phyloP scores from a whole-genome alignment of 2,329 filamentous ascomycete genomes.

The Dothistroma pini region DNA sequence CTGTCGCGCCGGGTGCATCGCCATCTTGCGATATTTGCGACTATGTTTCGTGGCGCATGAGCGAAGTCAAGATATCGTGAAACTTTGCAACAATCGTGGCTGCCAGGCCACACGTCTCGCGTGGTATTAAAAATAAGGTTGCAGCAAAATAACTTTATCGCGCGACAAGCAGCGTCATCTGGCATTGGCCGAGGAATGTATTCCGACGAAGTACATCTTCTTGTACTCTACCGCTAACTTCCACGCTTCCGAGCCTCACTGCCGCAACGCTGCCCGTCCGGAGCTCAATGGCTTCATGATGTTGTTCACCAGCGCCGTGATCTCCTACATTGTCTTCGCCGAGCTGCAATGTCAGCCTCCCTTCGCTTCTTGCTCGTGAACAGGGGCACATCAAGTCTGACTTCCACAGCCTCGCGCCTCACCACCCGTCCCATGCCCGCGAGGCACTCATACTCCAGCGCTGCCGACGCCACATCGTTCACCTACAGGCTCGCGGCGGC shows the following conservation, averaged over 20 bases:
- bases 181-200: not conserved
- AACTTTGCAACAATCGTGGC: not conserved
- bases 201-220: not conserved
- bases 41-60: not conserved
- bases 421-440: constrained; percentile 7
- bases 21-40: constrained; percentile 10
- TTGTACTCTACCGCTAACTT: not conserved
- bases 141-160: not conserved
- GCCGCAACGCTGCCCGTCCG: not conserved
- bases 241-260: not conserved
- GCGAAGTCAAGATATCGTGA: not conserved
- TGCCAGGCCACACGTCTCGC: not conserved
- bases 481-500: constrained; percentile 39
- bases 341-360: constrained; percentile 28
- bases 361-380: constrained; percentile 19
- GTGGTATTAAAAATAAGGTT: constrained; percentile 1
- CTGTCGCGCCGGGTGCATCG: constrained; percentile 74
- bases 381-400: constrained; percentile 18
- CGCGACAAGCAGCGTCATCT: not conserved
- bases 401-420: constrained; percentile 18
- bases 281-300: constrained; percentile 11
- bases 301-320: constrained; percentile 20
- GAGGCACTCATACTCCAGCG: constrained; percentile 8
- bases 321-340: constrained; percentile 19
- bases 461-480: constrained; percentile 24